These are phyloP conservation scores for Aleurites moluccanus DNA, from an alignment of 441 rosid genomes.

Conservation along the genomic window DNA sequence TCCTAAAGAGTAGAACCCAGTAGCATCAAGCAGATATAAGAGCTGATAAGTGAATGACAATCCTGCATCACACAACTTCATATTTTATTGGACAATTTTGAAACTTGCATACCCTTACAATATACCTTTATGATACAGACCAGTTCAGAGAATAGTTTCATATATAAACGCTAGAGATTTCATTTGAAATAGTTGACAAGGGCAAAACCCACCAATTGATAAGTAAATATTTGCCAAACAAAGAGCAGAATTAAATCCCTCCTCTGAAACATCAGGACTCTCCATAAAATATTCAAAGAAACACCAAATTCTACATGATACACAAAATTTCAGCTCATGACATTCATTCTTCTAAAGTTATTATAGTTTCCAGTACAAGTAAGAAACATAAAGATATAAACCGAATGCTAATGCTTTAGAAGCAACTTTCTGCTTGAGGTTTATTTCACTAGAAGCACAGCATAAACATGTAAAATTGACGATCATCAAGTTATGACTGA, in stretches of 20 bases:
- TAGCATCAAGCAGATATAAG: conserved; percentile 91
- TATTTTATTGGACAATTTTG: conserved; percentile 28
- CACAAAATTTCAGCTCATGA: background rate
- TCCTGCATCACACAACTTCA: conserved; percentile 55
- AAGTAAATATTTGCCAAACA: background rate
- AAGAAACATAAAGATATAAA: background rate
- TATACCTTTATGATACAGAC: conserved; percentile 7
- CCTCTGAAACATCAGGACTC: background rate
- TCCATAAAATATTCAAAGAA: background rate
- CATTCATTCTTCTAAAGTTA: background rate
- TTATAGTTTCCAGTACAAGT: background rate
- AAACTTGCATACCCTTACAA: conserved; percentile 15
- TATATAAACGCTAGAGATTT: background rate
- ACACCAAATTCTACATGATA: no score
- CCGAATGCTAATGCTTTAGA: background rate
- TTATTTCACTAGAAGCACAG: background rate
- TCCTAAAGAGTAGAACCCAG: conserved; percentile 92
- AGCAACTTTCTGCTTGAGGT: background rate
- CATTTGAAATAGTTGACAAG: background rate
- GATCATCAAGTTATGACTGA: background rate
- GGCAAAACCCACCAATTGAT: background rate
- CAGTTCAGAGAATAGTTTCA: background rate
- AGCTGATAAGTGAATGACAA: conserved; percentile 89
- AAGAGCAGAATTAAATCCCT: background rate
- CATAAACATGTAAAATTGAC: background rate